These are phyloP conservation scores for Ascochyta rabiei DNA, from an alignment of 2,329 filamentous ascomycete genomes.

Conservation along the genomic window DNA sequence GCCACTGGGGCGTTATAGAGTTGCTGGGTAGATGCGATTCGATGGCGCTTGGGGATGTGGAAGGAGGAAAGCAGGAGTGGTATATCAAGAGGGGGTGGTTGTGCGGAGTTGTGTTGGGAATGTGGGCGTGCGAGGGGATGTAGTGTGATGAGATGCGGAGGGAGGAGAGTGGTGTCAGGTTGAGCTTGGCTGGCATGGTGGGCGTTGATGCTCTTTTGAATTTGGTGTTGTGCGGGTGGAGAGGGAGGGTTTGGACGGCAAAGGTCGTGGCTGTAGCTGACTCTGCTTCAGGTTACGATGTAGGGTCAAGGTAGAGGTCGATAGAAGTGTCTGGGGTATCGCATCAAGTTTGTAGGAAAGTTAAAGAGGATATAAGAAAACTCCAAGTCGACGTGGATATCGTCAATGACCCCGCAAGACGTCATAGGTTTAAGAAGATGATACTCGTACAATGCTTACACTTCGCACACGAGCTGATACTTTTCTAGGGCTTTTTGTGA, in stretches of 20 bases:
- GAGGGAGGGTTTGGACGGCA: not conserved
- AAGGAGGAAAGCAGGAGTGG: conserved; percentile 61
- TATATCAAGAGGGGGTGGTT: conserved; percentile 70
- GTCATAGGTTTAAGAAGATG: conserved; percentile 7
- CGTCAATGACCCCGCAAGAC: conserved; percentile 18
- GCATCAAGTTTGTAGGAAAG: not conserved
- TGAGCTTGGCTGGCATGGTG: conserved; percentile 23
- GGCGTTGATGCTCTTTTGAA: not conserved
- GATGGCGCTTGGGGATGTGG: conserved; percentile 56
- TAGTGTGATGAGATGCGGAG: conserved; percentile 64
- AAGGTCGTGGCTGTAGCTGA: no score
- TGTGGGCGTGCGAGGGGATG: conserved; percentile 62
- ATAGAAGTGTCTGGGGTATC: no score
- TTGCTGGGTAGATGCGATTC: conserved; percentile 61
- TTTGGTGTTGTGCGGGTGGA: not conserved
- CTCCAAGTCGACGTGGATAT: not conserved
- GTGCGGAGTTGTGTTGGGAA: conserved; percentile 70
- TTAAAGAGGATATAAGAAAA: not conserved
- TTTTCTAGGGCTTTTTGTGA: not conserved
- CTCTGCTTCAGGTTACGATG: no score
- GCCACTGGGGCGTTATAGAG: conserved; percentile 66
- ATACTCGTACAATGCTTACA: not conserved
- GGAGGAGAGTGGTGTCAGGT: conserved; percentile 54
- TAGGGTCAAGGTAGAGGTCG: no score
- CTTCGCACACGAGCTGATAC: no score